phyloP scores from a whole-genome alignment of 2,329 filamentous ascomycete species.

The Penicillium fuscoglaucum region DNA sequence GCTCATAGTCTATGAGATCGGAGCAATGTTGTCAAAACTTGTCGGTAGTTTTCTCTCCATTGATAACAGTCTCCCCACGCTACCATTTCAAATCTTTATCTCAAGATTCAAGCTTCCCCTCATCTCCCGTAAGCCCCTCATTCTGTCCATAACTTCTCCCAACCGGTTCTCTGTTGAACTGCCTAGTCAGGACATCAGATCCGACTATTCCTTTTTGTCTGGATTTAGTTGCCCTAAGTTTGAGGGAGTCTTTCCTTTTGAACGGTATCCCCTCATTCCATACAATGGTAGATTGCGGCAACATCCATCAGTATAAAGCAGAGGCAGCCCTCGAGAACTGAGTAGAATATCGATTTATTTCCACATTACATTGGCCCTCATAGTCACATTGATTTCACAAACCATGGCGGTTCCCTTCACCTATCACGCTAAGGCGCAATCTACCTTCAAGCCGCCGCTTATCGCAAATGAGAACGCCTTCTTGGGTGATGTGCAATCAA shows the following conservation, averaged over 20 bases:
- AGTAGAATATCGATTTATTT: background rate
- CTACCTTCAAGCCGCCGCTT: slow-evolving; percentile 62
- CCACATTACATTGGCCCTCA: background rate
- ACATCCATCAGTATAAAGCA: slow-evolving; percentile 1
- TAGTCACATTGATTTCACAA: background rate
- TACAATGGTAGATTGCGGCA: background rate
- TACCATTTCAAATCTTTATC: slow-evolving; percentile 1
- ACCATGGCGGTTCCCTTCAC: slow-evolving; percentile 47
- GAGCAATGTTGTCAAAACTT: background rate
- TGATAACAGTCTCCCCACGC: background rate
- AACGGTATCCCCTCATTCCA: slow-evolving; percentile 11
- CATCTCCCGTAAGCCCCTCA: slow-evolving; percentile 4
- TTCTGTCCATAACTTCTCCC: background rate
- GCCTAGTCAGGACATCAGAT: slow-evolving; percentile 19
- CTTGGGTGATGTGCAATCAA: slow-evolving; percentile 62
- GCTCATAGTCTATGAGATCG: background rate
- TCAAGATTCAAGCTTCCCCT: slow-evolving; percentile 14
- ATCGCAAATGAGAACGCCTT: slow-evolving; percentile 69
- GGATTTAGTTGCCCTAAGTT: background rate
- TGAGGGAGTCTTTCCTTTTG: background rate
- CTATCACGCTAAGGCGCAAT: slow-evolving; percentile 60
- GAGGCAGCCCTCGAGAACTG: background rate
- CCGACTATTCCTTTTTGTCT: slow-evolving; percentile 3
- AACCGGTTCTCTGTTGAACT: slow-evolving; percentile 3
- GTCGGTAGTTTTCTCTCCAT: background rate